Percentiles rank a stretch among this genome's conserved stretches.
Evolutionary conservation across 208 protist species (phyloP).

Genomic region (Trypanosoma lewisi): DNA sequence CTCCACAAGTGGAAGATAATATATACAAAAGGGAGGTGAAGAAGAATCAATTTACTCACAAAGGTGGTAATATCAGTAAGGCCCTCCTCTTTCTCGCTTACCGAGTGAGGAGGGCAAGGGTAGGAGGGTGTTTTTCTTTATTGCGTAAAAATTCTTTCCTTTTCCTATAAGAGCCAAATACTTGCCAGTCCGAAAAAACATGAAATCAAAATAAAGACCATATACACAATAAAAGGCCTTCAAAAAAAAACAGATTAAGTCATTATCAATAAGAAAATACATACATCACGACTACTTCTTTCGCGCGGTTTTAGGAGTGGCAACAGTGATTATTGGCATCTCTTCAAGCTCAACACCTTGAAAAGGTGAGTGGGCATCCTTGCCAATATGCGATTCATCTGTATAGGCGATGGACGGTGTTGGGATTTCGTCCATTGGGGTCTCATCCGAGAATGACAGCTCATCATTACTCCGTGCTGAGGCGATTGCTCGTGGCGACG

Average conservation of each 20-base stretch:
- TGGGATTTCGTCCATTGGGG: conserved; percentile 51
- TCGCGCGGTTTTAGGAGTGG: background rate
- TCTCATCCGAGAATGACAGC: conserved; percentile 37
- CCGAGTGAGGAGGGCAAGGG: too few species aligned
- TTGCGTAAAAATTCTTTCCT: too few species aligned
- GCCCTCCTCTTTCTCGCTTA: too few species aligned
- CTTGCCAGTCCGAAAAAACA: too few species aligned
- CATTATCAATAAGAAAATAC: background rate
- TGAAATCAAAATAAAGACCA: too few species aligned
- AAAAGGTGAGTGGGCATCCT: background rate
- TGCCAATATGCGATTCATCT: background rate
- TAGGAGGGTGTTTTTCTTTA: too few species aligned
- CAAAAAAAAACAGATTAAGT: background rate
- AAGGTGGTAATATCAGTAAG: too few species aligned
- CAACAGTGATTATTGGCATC: conserved; percentile 16
- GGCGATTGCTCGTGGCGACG: conserved; percentile 54
- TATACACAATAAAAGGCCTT: background rate
- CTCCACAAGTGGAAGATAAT: too few species aligned
- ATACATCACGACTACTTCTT: background rate
- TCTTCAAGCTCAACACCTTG: background rate
- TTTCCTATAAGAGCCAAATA: too few species aligned
- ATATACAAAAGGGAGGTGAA: too few species aligned
- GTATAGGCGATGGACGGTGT: conserved; percentile 61
- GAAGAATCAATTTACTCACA: too few species aligned
- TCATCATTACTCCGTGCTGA: conserved; percentile 50